Conservation (phyloP, 495 filamentous ascomycete genomes). For the Daldinia childiae region DNA sequence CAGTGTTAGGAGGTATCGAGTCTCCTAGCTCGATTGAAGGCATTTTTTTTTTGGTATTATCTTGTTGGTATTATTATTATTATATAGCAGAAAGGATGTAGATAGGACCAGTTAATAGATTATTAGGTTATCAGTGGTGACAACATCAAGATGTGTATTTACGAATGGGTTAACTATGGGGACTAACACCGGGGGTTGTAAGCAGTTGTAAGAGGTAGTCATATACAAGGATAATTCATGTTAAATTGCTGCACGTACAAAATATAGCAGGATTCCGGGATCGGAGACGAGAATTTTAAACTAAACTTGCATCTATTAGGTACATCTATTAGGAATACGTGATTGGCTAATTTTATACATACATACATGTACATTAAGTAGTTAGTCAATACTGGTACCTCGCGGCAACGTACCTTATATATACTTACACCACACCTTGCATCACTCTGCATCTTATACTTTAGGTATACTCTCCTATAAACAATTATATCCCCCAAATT, state of each 20-base stretch:
- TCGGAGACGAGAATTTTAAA: conserved; percentile 42
- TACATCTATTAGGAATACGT: background rate
- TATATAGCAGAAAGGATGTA: background rate
- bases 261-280: conserved; percentile 28
- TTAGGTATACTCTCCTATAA: background rate
- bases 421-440: background rate
- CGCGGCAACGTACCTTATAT: too few relatives aligned
- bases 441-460: background rate
- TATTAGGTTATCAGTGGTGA: background rate
- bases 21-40: conserved; percentile 59
- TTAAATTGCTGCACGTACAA: background rate
- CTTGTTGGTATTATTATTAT: background rate
- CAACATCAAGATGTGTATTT: background rate
- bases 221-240: conserved; percentile 14
- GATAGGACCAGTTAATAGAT: too few relatives aligned
- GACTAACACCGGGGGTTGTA: background rate
- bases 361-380: too few relatives aligned
- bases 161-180: background rate
- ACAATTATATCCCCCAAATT: background rate
- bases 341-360: background rate
- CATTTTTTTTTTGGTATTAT: conserved; percentile 37
- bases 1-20: conserved; percentile 68
- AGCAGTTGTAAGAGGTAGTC: background rate
- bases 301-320: conserved; percentile 3
- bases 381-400: too few relatives aligned